Base-by-base conservation (phyloP, 2,329 filamentous ascomycete species). In the Emmonsiellopsis sp. region DNA sequence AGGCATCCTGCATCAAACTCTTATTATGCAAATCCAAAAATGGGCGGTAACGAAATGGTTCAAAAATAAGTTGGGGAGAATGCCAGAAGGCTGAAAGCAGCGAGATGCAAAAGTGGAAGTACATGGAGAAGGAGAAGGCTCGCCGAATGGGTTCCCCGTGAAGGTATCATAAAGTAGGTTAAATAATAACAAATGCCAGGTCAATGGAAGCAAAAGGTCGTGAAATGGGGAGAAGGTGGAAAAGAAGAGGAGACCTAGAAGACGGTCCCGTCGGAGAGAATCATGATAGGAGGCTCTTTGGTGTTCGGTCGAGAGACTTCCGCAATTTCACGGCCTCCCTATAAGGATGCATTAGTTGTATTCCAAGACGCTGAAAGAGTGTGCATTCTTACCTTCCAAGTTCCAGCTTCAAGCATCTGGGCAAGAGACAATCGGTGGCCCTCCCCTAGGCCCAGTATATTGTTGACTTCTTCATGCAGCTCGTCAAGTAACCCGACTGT, bases 281-380 rank as follows among this genome's bases (percentile, higher is more conserved):
- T 96, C 73, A 96, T 84, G 65, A 98, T 97, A 4, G 93, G 93
- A 34, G 92, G 89, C 68, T 95, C 89, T 73, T 93, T 95, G 51
- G 93, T 97, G 65, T 96, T 97, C 21, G 93, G 93, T 61, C 93
- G 81, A 61, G 89, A 92, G 59, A 96, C 89, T 74, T 96, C 92
- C 58, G 93, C 93, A 67, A 97, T 87, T 73, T 97, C 93, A 65
- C 93, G 85, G 55, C 93, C 93, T 62, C 92, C 92, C 91, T 83
- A 58, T 43, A 43, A 57, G 81, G 34, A 39, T 55, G 52, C 51
- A 57, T 66, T 64, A 64, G 65, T 51, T 36, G 40, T 53, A 52
- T 54, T 46, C 9, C 14, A 11, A 10, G 39, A 43, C 33, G 9
- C 27, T 10, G 21, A n/a, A 43, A n/a, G 21, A 27, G 21, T 11